Evolutionary conservation across 768 basidiomycete species (phyloP).

Genomic region (Tulasnella sp.): DNA sequence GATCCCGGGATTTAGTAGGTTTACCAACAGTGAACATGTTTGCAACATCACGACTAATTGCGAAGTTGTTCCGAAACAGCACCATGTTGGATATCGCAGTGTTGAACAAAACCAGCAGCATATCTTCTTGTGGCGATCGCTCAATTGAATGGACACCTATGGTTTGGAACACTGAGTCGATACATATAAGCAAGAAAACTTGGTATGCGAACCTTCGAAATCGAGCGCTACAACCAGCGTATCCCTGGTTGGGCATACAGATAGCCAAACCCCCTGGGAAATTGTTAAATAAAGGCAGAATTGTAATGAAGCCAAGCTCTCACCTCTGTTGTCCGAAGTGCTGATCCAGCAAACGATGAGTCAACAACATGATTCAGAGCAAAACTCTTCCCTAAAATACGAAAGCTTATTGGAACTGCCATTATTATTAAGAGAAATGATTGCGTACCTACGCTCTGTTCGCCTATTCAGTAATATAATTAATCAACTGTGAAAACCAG

Average conservation of each 20-base stretch:
- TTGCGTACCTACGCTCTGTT: slow-evolving; percentile 34
- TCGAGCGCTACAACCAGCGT: slow-evolving; percentile 44
- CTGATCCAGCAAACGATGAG: slow-evolving; percentile 48
- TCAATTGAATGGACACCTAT: slow-evolving; percentile 49
- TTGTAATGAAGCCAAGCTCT: not conserved
- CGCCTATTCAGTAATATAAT: not conserved
- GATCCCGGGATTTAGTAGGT: slow-evolving; percentile 26
- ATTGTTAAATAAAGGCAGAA: not conserved
- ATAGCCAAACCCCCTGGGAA: slow-evolving; percentile 48
- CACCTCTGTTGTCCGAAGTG: slow-evolving; percentile 4
- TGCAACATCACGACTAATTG: slow-evolving; percentile 45
- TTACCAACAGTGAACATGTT: slow-evolving; percentile 36
- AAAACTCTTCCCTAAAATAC: slow-evolving; percentile 37
- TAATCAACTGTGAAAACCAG: not conserved
- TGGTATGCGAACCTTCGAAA: slow-evolving; percentile 38
- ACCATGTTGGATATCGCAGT: slow-evolving; percentile 49
- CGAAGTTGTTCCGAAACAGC: slow-evolving; percentile 52
- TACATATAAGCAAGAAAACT: not conserved
- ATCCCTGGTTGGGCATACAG: slow-evolving; percentile 46
- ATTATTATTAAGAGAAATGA: too few relatives aligned
- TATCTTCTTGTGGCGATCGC: slow-evolving; percentile 49
- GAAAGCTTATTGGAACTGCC: not conserved
- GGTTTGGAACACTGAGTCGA: not conserved
- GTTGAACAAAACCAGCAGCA: slow-evolving; percentile 49
- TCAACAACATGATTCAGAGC: slow-evolving; percentile 48